These are phyloP conservation scores for Penicillium paneum DNA, from an alignment of 2,329 filamentous ascomycete genomes.

Conservation along the genomic window DNA sequence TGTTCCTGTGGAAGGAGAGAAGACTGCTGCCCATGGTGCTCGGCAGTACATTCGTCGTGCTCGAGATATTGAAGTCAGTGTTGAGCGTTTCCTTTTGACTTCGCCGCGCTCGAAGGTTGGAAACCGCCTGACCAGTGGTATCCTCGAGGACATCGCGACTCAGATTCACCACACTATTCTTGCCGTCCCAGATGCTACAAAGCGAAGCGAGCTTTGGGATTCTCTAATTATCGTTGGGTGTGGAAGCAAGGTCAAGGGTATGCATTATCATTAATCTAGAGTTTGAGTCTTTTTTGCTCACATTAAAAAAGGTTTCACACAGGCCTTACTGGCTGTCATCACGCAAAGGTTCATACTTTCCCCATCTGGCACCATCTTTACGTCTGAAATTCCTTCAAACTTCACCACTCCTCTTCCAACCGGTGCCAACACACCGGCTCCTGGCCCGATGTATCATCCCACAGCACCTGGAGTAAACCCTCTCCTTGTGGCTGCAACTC, in stretches of 20 bases:
- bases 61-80: constrained; percentile 59
- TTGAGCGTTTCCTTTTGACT: constrained; percentile 60
- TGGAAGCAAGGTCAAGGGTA: constrained; percentile 65
- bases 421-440: constrained; percentile 75
- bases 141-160: constrained; percentile 79
- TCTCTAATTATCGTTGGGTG: constrained; percentile 89
- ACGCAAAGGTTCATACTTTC: constrained; percentile 82
- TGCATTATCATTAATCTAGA: constrained; percentile 8
- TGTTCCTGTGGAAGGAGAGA: constrained; percentile 53
- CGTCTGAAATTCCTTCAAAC: constrained; percentile 90
- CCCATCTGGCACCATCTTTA: constrained; percentile 93
- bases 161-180: constrained; percentile 81
- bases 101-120: constrained; percentile 37
- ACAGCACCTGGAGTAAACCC: constrained; percentile 71
- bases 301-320: constrained; percentile 68
- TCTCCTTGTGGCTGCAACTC: constrained; percentile 82
- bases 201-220: constrained; percentile 86
- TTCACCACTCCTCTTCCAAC: constrained; percentile 87
- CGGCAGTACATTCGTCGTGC: constrained; percentile 53
- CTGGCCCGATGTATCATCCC: constrained; percentile 54
- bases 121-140: constrained; percentile 51
- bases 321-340: constrained; percentile 78
- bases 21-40: constrained; percentile 47
- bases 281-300: constrained; percentile 4
- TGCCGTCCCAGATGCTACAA: constrained; percentile 76